Percentiles rank a stretch among this genome's conserved stretches.
phyloP scores from a whole-genome alignment of 2,329 filamentous ascomycete genomes.

The Xylariomycetidae sp. region DNA sequence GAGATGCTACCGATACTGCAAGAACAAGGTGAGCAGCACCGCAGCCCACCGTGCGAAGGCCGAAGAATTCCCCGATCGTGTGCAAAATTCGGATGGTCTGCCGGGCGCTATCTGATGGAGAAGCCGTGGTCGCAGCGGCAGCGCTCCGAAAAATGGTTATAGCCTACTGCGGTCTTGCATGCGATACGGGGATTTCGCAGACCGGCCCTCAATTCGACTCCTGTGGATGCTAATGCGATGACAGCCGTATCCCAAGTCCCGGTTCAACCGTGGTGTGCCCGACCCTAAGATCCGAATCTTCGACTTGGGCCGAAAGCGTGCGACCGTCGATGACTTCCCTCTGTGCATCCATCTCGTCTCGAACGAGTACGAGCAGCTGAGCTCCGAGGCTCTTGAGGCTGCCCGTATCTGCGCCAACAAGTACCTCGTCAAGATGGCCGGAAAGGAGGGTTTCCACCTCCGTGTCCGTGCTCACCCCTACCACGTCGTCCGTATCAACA shows the following conservation, averaged over 20 bases:
- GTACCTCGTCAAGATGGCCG: constrained; percentile 69
- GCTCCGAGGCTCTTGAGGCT: constrained; percentile 98
- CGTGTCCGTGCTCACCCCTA: constrained; percentile 89
- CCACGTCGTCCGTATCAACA: constrained; percentile 99
- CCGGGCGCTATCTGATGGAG: too few relatives aligned
- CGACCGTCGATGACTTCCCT: constrained; percentile 98
- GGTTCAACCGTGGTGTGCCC: constrained; percentile 99
- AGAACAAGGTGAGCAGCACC: constrained; percentile 83
- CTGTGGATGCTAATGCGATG: too few relatives aligned
- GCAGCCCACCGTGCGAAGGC: too few relatives aligned
- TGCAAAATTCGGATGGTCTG: too few relatives aligned
- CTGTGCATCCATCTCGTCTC: constrained; percentile 98
- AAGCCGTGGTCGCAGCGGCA: too few relatives aligned
- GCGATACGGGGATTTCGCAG: too few relatives aligned
- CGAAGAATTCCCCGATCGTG: too few relatives aligned
- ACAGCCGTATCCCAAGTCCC: constrained; percentile 97
- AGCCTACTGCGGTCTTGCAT: neutral
- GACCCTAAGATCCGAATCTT: constrained; percentile 90
- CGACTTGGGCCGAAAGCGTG: constrained; percentile 97
- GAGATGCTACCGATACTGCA: constrained; percentile 99
- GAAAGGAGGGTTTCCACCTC: constrained; percentile 70
- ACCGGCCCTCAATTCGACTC: too few relatives aligned
- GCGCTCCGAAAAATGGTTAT: neutral
- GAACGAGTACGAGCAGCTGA: constrained; percentile 99
- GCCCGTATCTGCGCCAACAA: constrained; percentile 99